These are phyloP conservation scores for Amoebophrya sp. DNA, from an alignment of 169 alveolate species.

Conservation along the genomic window DNA sequence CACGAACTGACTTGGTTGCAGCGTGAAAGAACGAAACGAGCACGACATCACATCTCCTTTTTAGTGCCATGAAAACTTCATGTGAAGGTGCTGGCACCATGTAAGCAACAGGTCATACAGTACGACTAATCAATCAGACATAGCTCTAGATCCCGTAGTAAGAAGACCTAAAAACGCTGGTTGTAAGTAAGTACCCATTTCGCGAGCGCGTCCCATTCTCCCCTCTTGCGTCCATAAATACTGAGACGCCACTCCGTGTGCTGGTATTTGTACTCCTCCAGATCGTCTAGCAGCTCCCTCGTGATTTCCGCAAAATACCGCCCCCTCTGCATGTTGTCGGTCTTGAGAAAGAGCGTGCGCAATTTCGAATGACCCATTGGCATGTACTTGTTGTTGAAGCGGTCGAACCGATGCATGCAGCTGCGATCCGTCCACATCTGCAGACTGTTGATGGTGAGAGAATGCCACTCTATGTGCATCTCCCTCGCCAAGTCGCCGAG, in stretches of 20 bases:
- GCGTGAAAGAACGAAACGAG: too few species aligned
- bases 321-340: constrained; percentile 71
- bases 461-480: constrained; percentile 40
- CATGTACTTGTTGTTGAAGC: constrained; percentile 78
- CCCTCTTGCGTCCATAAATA: constrained; percentile 73
- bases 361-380: constrained; percentile 70
- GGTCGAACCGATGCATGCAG: constrained; percentile 70
- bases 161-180: too few species aligned
- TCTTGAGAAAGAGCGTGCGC: constrained; percentile 72
- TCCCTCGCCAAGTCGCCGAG: not conserved
- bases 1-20: too few species aligned
- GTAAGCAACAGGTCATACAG: too few species aligned
- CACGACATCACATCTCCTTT: too few species aligned
- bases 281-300: constrained; percentile 66
- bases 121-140: too few species aligned
- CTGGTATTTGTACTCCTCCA: constrained; percentile 70
- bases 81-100: too few species aligned
- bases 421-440: constrained; percentile 45
- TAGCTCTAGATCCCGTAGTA: too few species aligned
- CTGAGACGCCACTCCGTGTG: constrained; percentile 85
- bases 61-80: too few species aligned
- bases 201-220: constrained; percentile 81
- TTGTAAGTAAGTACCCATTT: constrained; percentile 76
- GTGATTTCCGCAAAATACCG: constrained; percentile 76
- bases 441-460: constrained; percentile 39